phyloP scores from a whole-genome alignment of 2,329 filamentous ascomycete species.

The Colletotrichum sp. region DNA sequence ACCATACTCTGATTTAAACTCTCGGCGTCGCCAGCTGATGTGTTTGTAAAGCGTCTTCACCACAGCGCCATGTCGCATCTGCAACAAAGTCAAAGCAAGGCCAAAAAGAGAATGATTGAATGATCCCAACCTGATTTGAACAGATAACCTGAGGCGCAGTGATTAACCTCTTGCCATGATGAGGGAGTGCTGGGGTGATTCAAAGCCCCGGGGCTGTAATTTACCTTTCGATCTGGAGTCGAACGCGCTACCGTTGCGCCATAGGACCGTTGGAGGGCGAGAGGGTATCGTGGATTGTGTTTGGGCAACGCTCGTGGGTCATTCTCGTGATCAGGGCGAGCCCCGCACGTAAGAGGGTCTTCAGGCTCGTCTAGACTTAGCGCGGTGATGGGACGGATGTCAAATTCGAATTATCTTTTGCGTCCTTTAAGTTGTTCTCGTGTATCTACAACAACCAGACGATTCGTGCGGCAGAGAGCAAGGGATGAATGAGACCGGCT shows the following conservation, averaged over 20 bases:
- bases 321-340: not conserved
- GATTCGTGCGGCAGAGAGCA: not conserved
- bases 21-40: not conserved
- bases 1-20: not conserved
- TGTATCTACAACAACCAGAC: not conserved
- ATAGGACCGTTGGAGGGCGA: not conserved
- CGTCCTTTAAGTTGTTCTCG: not conserved
- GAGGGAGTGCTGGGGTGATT: not conserved
- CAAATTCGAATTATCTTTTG: not conserved
- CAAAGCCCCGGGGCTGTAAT: not conserved
- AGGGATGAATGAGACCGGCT: not conserved
- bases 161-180: not conserved
- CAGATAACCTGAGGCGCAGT: not conserved
- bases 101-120: not conserved
- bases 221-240: not conserved
- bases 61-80: not conserved
- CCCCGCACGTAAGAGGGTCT: not conserved
- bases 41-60: not conserved
- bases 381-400: not conserved
- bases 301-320: not conserved
- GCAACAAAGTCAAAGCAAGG: not conserved
- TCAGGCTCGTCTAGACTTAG: not conserved
- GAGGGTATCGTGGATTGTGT: not conserved
- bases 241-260: conserved; percentile 14
- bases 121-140: conserved; percentile 10